Evolutionary conservation across 192 early-diverging fungal genomes (phyloP).

Genomic region (Backusella mclennaniae): DNA sequence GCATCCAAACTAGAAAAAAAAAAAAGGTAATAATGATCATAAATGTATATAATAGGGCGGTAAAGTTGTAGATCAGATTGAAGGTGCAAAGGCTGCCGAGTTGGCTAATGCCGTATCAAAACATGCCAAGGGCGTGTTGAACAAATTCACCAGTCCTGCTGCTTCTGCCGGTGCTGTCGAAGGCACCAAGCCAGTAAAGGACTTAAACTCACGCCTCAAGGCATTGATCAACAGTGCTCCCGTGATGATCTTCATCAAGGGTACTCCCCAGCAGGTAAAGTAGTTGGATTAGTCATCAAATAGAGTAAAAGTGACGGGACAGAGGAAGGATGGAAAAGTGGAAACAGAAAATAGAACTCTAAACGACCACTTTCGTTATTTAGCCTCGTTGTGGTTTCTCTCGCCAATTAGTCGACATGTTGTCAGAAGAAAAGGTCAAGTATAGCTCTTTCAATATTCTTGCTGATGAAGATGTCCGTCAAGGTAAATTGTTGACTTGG

Average conservation of each 20-base stretch:
- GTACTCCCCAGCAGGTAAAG: slow-evolving; percentile 56
- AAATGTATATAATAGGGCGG: slow-evolving; percentile 19
- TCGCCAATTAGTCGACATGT: slow-evolving; percentile 73
- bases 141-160: slow-evolving; percentile 30
- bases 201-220: slow-evolving; percentile 70
- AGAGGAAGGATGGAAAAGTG: neutral
- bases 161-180: slow-evolving; percentile 32
- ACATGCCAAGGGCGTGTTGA: slow-evolving; percentile 46
- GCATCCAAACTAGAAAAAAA: neutral
- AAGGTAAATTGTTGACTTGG: slow-evolving; percentile 53
- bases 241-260: slow-evolving; percentile 97
- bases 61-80: slow-evolving; percentile 72
- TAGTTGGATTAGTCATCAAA: neutral
- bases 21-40: neutral
- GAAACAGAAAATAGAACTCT: slow-evolving; percentile 20
- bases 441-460: slow-evolving; percentile 89
- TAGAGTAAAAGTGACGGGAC: too few species aligned
- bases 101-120: slow-evolving; percentile 72
- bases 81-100: slow-evolving; percentile 85
- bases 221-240: slow-evolving; percentile 64
- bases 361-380: neutral
- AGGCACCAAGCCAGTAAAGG: slow-evolving; percentile 37
- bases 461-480: slow-evolving; percentile 87
- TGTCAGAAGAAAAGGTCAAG: slow-evolving; percentile 72
- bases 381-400: slow-evolving; percentile 94